Evolutionary conservation across 176 grass and related monocot species (phyloP).

Genomic region (Zoysia pacifica): DNA sequence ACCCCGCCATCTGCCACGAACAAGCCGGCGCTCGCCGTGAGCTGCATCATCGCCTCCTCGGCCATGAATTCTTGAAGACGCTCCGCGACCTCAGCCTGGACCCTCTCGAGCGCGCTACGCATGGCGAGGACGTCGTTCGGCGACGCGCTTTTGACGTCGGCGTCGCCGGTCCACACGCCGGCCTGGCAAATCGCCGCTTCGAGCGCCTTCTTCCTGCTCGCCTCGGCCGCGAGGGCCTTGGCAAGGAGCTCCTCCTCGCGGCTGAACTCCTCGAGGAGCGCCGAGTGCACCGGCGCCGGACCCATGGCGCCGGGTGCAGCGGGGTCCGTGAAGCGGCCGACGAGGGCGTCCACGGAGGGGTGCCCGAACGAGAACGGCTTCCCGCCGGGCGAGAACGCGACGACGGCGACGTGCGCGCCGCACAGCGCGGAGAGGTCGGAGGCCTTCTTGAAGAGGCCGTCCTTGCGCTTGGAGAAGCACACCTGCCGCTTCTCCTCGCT

Average conservation of each 20-base stretch:
- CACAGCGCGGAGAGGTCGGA: slow-evolving; percentile 55
- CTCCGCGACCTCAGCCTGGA: slow-evolving; percentile 20
- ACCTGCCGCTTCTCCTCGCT: slow-evolving; percentile 44
- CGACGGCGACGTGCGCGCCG: slow-evolving; percentile 50
- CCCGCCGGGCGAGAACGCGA: slow-evolving; percentile 65
- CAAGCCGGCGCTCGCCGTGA: background rate
- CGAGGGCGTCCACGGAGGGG: slow-evolving; percentile 46
- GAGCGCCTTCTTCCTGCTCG: slow-evolving; percentile 23
- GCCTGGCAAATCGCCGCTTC: slow-evolving; percentile 20
- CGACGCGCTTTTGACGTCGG: background rate
- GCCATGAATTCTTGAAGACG: slow-evolving; percentile 24
- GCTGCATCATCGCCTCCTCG: slow-evolving; percentile 7
- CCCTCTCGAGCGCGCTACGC: slow-evolving; percentile 39
- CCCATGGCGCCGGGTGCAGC: background rate
- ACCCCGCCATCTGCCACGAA: background rate
- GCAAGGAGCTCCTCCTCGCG: background rate
- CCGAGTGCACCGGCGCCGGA: no score
- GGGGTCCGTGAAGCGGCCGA: slow-evolving; percentile 29
- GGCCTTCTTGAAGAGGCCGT: slow-evolving; percentile 72
- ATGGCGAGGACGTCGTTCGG: slow-evolving; percentile 19
- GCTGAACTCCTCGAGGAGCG: background rate
- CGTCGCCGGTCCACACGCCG: slow-evolving; percentile 29
- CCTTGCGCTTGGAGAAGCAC: slow-evolving; percentile 68
- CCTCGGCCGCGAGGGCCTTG: slow-evolving; percentile 19
- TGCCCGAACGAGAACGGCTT: slow-evolving; percentile 54